Conservation (phyloP, 225 moss, liverwort and hornwort genomes). For the Sphagnum contortum region DNA sequence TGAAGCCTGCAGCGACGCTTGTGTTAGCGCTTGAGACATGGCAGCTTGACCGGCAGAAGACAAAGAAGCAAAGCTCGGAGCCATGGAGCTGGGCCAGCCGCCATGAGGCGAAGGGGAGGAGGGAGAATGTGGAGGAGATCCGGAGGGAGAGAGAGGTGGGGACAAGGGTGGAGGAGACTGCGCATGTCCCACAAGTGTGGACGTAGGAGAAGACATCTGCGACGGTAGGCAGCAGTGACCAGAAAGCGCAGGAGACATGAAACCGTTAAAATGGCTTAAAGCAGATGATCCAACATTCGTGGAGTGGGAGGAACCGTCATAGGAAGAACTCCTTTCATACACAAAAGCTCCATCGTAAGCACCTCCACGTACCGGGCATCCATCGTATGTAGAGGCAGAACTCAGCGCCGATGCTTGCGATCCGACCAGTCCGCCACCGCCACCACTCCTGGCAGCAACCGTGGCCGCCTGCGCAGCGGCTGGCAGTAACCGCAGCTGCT, state of each 20-base stretch:
- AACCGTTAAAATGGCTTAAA: constrained; percentile 36
- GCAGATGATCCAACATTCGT: constrained; percentile 49
- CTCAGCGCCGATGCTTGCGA: constrained; percentile 10
- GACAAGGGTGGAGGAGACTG: constrained; percentile 78
- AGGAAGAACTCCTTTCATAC: constrained; percentile 48
- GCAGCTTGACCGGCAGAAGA: constrained; percentile 33
- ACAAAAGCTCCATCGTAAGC: constrained; percentile 69
- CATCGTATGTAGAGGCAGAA: constrained; percentile 53
- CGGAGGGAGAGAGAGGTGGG: constrained; percentile 75
- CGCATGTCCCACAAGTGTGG: constrained; percentile 81
- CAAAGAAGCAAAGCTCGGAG: constrained; percentile 17
- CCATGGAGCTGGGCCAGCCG: constrained; percentile 45
- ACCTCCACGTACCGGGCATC: constrained; percentile 47
- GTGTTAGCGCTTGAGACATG: constrained; percentile 24
- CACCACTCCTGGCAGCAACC: constrained; percentile 49
- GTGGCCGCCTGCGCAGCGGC: constrained; percentile 87
- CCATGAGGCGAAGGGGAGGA: constrained; percentile 35
- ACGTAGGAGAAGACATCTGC: constrained; percentile 87
- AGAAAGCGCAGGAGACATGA: constrained; percentile 28
- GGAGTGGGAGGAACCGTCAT: constrained; percentile 36
- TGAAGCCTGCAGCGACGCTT: constrained; percentile 49
- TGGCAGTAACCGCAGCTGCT: constrained; percentile 86
- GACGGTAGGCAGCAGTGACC: constrained; percentile 53
- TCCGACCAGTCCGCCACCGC: constrained; percentile 28
- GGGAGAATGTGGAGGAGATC: constrained; percentile 79